Evolutionary conservation across 2,329 filamentous ascomycete species (phyloP).

Genomic region (Xylaria hypoxylon): DNA sequence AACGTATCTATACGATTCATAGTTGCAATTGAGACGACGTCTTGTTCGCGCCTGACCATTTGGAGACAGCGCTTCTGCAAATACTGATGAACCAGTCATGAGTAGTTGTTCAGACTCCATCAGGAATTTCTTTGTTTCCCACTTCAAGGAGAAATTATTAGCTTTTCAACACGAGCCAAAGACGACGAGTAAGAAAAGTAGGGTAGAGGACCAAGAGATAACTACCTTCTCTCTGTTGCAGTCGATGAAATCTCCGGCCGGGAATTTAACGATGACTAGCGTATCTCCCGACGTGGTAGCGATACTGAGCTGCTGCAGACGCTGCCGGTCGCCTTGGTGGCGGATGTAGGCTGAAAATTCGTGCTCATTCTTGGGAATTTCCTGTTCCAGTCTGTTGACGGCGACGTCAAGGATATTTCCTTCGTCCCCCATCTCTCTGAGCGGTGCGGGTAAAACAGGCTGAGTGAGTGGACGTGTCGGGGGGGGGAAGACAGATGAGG

Average conservation of each 20-base stretch:
- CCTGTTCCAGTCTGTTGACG: conserved; percentile 10
- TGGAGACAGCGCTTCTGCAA: conserved; percentile 59
- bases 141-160: conserved; percentile 35
- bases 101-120: conserved; percentile 62
- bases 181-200: too few relatives aligned
- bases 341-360: not conserved
- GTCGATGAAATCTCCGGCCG: conserved; percentile 25
- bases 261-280: conserved; percentile 34
- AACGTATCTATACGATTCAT: conserved; percentile 57
- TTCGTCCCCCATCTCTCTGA: conserved; percentile 19
- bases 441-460: not conserved
- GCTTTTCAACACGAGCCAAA: not conserved
- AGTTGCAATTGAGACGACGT: conserved; percentile 52
- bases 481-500: not conserved
- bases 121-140: conserved; percentile 54
- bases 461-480: not conserved
- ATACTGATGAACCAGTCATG: conserved; percentile 60
- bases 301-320: conserved; percentile 12
- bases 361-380: not conserved
- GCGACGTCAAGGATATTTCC: conserved; percentile 1
- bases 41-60: conserved; percentile 55
- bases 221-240: conserved; percentile 32
- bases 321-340: conserved; percentile 6
- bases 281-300: conserved; percentile 32
- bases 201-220: not conserved